Conservation (phyloP, 2,329 filamentous ascomycete species). For the Zasmidium citrigriseum region DNA sequence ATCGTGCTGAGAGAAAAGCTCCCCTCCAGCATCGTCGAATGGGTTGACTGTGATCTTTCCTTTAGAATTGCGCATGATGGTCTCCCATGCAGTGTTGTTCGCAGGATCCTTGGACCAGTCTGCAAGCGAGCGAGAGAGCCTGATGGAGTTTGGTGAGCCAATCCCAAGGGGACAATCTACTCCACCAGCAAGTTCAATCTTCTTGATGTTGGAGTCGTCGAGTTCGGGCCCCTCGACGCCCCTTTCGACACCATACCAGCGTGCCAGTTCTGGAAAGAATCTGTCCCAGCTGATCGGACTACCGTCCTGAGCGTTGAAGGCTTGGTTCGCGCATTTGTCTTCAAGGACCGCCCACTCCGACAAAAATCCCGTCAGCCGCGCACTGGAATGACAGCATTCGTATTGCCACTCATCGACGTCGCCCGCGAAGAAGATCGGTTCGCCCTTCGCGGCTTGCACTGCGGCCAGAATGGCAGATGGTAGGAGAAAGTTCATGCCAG, state of each 20-base stretch:
- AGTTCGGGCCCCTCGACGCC: too few species aligned
- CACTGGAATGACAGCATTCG: slow-evolving; percentile 44
- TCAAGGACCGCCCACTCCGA: slow-evolving; percentile 53
- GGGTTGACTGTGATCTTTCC: too few species aligned
- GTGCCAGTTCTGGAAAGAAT: slow-evolving; percentile 43
- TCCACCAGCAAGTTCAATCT: too few species aligned
- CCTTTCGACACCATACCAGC: slow-evolving; percentile 16
- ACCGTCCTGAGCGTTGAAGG: slow-evolving; percentile 49
- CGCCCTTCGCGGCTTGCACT: slow-evolving; percentile 45
- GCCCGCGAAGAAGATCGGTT: slow-evolving; percentile 44
- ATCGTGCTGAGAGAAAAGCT: too few species aligned
- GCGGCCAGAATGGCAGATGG: slow-evolving; percentile 54
- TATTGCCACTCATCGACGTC: slow-evolving; percentile 48
- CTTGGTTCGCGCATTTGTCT: slow-evolving; percentile 42
- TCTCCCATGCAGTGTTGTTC: too few species aligned
- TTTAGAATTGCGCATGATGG: too few species aligned
- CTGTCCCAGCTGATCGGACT: slow-evolving; percentile 44
- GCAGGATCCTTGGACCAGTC: too few species aligned
- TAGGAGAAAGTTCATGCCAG: slow-evolving; percentile 52
- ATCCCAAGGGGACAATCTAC: too few species aligned
- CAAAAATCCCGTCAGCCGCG: slow-evolving; percentile 52
- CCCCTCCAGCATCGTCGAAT: too few species aligned
- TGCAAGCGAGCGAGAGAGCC: too few species aligned
- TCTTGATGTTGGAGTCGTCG: too few species aligned
- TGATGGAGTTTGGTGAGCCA: too few species aligned